Conservation (phyloP, 768 basidiomycete genomes). For the Exidia glandulosa region DNA sequence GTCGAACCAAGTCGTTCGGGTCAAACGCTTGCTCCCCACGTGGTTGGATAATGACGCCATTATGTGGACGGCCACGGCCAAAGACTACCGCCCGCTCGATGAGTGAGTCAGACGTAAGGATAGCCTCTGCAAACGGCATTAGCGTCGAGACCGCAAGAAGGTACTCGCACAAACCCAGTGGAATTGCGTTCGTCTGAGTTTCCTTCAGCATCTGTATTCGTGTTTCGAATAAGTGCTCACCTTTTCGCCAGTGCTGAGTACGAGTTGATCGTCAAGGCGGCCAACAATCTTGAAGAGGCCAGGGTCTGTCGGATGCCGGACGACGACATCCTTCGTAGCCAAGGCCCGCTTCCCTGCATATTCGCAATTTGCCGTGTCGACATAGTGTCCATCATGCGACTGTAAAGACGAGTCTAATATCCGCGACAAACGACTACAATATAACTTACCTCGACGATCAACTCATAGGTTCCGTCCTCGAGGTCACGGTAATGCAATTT, state of each 20-base stretch:
- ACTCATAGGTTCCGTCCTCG: not conserved
- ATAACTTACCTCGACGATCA: not conserved
- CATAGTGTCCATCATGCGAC: not conserved
- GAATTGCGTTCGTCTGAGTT: not conserved
- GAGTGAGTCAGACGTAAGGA: slow-evolving; percentile 24
- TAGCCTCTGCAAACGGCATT: slow-evolving; percentile 18
- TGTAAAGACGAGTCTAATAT: not conserved
- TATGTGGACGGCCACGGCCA: slow-evolving; percentile 23
- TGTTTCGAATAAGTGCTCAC: slow-evolving; percentile 16
- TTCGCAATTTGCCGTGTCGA: slow-evolving; percentile 1
- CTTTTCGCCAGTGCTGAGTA: slow-evolving; percentile 34
- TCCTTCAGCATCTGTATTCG: too few relatives aligned
- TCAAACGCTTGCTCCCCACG: not conserved
- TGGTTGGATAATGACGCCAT: slow-evolving; percentile 17
- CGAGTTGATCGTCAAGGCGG: slow-evolving; percentile 30
- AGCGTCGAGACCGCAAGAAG: not conserved
- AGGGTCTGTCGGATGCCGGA: slow-evolving; percentile 18
- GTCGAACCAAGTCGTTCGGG: not conserved
- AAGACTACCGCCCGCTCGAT: slow-evolving; percentile 29
- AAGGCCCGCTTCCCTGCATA: slow-evolving; percentile 1
- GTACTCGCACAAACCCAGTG: not conserved
- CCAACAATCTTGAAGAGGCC: slow-evolving; percentile 26
- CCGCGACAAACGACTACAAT: not conserved
- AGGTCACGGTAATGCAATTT: not conserved
- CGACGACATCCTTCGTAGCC: slow-evolving; percentile 21